Evolutionary conservation across 2,329 filamentous ascomycete genomes (phyloP).

Genomic region (Neonectria ditissima): DNA sequence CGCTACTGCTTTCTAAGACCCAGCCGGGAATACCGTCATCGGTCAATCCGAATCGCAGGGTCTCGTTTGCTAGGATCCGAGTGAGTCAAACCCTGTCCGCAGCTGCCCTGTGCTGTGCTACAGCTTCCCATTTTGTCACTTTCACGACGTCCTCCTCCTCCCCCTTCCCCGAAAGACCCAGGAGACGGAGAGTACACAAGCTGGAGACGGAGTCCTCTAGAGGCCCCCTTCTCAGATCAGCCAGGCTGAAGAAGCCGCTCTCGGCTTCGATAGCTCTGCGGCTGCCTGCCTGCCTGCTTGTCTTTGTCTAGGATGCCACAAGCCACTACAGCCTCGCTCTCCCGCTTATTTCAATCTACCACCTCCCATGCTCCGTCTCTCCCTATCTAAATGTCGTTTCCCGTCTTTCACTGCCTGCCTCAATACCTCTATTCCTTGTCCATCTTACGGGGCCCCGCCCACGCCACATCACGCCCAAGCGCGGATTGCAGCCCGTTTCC

Average conservation of each 20-base stretch:
- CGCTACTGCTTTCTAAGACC: constrained; percentile 19
- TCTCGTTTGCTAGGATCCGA: constrained; percentile 21
- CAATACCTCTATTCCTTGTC: constrained; percentile 29
- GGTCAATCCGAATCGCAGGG: constrained; percentile 22
- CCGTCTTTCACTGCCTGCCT: constrained; percentile 23
- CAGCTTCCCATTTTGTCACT: constrained; percentile 4
- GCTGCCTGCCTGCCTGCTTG: not conserved
- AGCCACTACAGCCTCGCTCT: not conserved
- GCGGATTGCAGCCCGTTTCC: constrained; percentile 42
- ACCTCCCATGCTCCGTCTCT: constrained; percentile 17
- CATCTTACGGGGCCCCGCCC: constrained; percentile 39
- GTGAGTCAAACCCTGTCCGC: constrained; percentile 23
- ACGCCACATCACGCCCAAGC: constrained; percentile 46
- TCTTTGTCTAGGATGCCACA: not conserved
- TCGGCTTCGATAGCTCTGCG: constrained; percentile 3
- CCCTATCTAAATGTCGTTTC: not conserved
- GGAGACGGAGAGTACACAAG: not conserved
- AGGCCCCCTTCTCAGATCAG: not conserved
- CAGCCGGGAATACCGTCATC: constrained; percentile 27
- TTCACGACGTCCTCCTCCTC: constrained; percentile 2
- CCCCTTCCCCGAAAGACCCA: not conserved
- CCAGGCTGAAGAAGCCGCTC: not conserved
- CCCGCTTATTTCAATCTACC: not conserved
- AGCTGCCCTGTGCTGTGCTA: constrained; percentile 8
- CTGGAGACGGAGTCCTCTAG: not conserved